phyloP scores from a whole-genome alignment of 108 stramenopile species.

The Chaetoceros tenuissimus region DNA sequence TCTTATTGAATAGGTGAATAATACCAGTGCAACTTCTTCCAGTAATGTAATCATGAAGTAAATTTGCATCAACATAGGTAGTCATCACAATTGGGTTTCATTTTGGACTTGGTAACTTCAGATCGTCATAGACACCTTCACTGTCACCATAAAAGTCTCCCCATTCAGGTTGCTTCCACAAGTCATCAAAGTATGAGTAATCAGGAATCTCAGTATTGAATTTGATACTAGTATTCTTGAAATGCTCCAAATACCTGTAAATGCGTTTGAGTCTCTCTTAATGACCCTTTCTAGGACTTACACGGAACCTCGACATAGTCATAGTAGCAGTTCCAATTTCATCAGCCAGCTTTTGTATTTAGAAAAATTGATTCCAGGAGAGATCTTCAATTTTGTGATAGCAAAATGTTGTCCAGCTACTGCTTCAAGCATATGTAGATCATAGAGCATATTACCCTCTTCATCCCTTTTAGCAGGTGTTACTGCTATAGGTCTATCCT shows the following conservation, averaged over 20 bases:
- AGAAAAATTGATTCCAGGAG: too few relatives aligned
- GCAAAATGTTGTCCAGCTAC: too few relatives aligned
- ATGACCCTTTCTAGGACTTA: slow-evolving; percentile 20
- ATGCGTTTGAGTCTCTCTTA: slow-evolving; percentile 15
- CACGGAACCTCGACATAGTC: slow-evolving; percentile 14
- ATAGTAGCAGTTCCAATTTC: slow-evolving; percentile 25
- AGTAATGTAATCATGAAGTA: slow-evolving; percentile 17
- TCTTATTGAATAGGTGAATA: slow-evolving; percentile 11
- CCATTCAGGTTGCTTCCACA: not conserved
- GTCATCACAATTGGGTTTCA: slow-evolving; percentile 1
- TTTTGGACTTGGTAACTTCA: slow-evolving; percentile 6
- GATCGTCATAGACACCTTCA: slow-evolving; percentile 8
- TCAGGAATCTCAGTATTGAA: not conserved
- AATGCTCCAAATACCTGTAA: slow-evolving; percentile 19
- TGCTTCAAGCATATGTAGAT: too few relatives aligned
- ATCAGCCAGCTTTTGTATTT: too few relatives aligned
- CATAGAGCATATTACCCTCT: too few relatives aligned
- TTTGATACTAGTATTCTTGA: slow-evolving; percentile 6
- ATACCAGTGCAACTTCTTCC: slow-evolving; percentile 16
- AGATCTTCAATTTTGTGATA: too few relatives aligned
- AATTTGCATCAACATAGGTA: slow-evolving; percentile 12
- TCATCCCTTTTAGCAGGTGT: too few relatives aligned
- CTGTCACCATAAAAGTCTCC: not conserved
- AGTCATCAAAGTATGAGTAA: not conserved
- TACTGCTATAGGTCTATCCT: too few relatives aligned